Evolutionary conservation across 495 filamentous ascomycete species (phyloP).

Genomic region (Penicillium simplicissimum): DNA sequence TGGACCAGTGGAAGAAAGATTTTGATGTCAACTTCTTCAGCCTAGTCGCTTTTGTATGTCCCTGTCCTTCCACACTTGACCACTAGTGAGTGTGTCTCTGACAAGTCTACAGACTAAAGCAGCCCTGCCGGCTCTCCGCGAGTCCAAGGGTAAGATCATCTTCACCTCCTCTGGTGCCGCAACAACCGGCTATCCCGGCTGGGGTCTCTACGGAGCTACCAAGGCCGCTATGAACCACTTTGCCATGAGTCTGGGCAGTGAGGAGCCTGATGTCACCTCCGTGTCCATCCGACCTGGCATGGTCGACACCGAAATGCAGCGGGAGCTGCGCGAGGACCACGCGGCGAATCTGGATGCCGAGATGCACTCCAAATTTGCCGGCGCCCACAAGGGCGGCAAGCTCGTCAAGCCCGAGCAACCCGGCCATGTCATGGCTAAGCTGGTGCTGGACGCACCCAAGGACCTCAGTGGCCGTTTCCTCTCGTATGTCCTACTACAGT

Average conservation of each 20-base stretch:
- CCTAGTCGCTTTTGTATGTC: slow-evolving; percentile 70
- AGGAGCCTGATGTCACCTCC: slow-evolving; percentile 75
- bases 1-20: slow-evolving; percentile 70
- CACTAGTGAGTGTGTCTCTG: slow-evolving; percentile 10
- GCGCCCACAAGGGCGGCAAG: slow-evolving; percentile 64
- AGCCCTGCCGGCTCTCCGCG: slow-evolving; percentile 69
- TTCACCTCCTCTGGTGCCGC: slow-evolving; percentile 80
- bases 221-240: slow-evolving; percentile 92
- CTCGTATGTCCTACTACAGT: slow-evolving; percentile 51
- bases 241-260: slow-evolving; percentile 65
- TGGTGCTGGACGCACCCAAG: slow-evolving; percentile 62
- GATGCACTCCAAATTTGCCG: slow-evolving; percentile 67
- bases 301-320: slow-evolving; percentile 93
- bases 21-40: slow-evolving; percentile 88
- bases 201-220: slow-evolving; percentile 78
- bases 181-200: slow-evolving; percentile 63
- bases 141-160: slow-evolving; percentile 66
- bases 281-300: slow-evolving; percentile 79
- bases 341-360: slow-evolving; percentile 60
- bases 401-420: slow-evolving; percentile 82
- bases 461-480: slow-evolving; percentile 75
- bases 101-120: slow-evolving; percentile 61
- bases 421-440: slow-evolving; percentile 78
- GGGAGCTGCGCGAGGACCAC: slow-evolving; percentile 73
- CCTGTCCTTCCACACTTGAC: not conserved